Base-by-base conservation (phyloP, 148 eudicot species). In the Chenopodium album region DNA sequence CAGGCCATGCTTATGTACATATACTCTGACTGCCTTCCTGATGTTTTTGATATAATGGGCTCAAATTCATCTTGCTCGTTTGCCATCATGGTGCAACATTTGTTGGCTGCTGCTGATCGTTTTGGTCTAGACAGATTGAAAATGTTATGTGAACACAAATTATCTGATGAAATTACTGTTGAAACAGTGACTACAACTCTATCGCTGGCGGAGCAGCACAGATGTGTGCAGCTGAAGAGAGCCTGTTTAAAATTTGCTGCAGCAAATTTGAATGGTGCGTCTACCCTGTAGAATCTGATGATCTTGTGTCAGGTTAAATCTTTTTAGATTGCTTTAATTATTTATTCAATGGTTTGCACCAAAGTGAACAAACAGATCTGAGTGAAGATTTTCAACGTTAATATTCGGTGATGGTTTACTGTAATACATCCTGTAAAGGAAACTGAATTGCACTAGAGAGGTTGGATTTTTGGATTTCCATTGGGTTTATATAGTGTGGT, bases 261-360 rank as follows among this genome's bases (percentile, higher is more conserved):
- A 20, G 84, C 92, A 87, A 91, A 95, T 90, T 95, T 95, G 92
- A 93, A 94, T 88, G 97, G 98, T 95, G 93, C 87, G 98, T 93
- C 87, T 91, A 74, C 46, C 81, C 80, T 82, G 63, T 92, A 81
- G 85, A 80, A 87, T 88, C 88, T 91, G 86, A 88, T 74, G 85
- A 84, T 85, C 84, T 84, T 88, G 71, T 89, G 84, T 84, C 91
- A 82, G 90, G 90, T 87, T 90, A 81, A 86, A 81, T 83, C 84
- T 78, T 80, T 85, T 84, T 85, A 68, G 75, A 67, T 2, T 77
- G 75, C 44, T 72, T 87, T 79, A 78, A 82, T 73, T 84, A 78
- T 72, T 81, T 62, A 7, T 68, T 78, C 70, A 62, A 75, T 44
- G 32, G 47, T 19, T 81, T 67, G 77, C 41, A 46, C 32, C 17